A percentile compares a stretch with the other conserved stretches of the same genome.
phyloP scores from a whole-genome alignment of 148 eudicot species.

The Diospyros lotus region DNA sequence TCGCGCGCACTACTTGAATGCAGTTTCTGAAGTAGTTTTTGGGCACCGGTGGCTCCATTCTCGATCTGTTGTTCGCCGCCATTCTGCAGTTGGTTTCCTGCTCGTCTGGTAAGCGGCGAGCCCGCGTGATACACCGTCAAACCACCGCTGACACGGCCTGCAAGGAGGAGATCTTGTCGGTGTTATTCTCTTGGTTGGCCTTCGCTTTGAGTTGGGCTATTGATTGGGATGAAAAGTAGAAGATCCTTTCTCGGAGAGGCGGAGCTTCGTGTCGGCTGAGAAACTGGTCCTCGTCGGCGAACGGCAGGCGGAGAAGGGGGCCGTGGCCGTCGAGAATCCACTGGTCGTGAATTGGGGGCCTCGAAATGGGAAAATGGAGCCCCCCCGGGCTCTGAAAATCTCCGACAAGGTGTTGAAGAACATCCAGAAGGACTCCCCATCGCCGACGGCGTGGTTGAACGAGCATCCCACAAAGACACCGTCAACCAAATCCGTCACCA shows the following conservation, averaged over 20 bases:
- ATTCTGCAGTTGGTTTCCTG: constrained; percentile 8
- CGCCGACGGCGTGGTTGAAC: constrained; percentile 20
- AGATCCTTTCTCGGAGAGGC: constrained; percentile 20
- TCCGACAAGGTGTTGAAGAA: constrained; percentile 19
- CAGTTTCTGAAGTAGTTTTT: constrained; percentile 19
- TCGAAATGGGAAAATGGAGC: constrained; percentile 7
- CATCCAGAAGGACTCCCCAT: constrained; percentile 26
- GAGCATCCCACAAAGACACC: constrained; percentile 31
- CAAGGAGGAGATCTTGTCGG: constrained; percentile 19
- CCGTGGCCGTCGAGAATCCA: constrained; percentile 22
- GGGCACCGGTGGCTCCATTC: constrained; percentile 19
- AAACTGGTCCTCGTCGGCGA: constrained; percentile 20
- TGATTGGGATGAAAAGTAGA: constrained; percentile 16
- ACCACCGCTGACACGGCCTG: constrained; percentile 20
- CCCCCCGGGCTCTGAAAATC: constrained; percentile 9
- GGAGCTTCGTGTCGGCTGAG: constrained; percentile 16
- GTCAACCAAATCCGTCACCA: constrained; percentile 28
- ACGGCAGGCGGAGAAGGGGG: constrained; percentile 19
- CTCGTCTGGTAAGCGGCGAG: constrained; percentile 6
- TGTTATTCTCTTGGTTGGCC: constrained; percentile 16
- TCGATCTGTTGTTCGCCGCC: constrained; percentile 13
- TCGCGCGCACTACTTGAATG: constrained; percentile 11
- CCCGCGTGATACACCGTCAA: constrained; percentile 22
- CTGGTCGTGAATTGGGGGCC: constrained; percentile 19
- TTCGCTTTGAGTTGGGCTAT: constrained; percentile 18